A percentile compares a stretch with the other conserved stretches of the same genome.
Conservation (phyloP, 164 flowering plant genomes). For the Pachysandra terminalis region DNA sequence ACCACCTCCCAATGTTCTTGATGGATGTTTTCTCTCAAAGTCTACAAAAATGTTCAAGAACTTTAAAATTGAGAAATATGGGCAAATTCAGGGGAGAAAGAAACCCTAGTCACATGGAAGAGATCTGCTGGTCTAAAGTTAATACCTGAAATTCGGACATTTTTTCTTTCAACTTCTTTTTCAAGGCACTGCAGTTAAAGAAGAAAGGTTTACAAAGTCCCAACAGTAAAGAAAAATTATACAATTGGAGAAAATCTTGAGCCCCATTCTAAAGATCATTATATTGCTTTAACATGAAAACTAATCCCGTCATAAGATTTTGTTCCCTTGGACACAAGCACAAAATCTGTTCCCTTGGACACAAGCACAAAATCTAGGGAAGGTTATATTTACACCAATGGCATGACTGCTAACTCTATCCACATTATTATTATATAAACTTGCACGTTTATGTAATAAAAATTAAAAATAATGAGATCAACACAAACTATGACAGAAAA, state of each 20-base stretch:
- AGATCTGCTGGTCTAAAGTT: background rate
- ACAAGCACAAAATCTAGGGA: background rate
- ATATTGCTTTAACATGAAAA: background rate
- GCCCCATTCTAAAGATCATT: background rate
- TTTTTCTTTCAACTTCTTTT: constrained; percentile 75
- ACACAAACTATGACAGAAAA: no score
- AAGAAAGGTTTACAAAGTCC: background rate
- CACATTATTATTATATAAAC: background rate
- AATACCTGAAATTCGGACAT: constrained; percentile 80
- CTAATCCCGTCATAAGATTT: background rate
- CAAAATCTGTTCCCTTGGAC: background rate
- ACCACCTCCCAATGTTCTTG: constrained; percentile 85
- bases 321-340: background rate
- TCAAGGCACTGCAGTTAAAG: constrained; percentile 53
- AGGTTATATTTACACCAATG: background rate
- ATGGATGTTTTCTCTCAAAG: constrained; percentile 59
- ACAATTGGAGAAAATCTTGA: background rate
- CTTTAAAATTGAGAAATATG: background rate
- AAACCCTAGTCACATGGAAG: background rate
- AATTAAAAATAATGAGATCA: no score
- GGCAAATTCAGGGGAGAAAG: background rate
- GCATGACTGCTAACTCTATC: background rate
- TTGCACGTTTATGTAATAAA: no score
- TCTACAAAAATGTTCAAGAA: constrained; percentile 32
- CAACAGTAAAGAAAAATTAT: background rate